These are phyloP conservation scores for Magnolia officinalis DNA, from an alignment of 164 flowering plant species.

Conservation along the genomic window DNA sequence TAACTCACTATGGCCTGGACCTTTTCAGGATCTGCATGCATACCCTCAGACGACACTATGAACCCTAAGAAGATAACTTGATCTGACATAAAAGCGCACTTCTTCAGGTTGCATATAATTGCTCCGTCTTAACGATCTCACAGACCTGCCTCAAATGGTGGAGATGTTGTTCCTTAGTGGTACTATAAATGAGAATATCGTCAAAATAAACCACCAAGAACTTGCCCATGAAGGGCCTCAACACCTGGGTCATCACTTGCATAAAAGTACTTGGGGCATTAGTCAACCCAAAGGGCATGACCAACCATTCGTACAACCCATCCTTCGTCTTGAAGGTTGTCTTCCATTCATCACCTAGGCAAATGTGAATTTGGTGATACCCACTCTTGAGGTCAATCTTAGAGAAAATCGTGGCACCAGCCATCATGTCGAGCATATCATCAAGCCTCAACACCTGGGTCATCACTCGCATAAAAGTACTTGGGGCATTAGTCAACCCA, in stretches of 20 bases:
- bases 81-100: not conserved
- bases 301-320: not conserved
- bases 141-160: not conserved
- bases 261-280: conserved; percentile 5
- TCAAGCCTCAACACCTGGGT: not conserved
- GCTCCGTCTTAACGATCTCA: not conserved
- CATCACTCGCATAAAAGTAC: conserved; percentile 8
- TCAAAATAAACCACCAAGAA: not conserved
- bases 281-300: not conserved
- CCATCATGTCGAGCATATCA: conserved; percentile 9
- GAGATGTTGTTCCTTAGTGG: not conserved
- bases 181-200: conserved; percentile 6
- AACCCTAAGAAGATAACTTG: not conserved
- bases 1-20: too few relatives aligned
- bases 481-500: not conserved
- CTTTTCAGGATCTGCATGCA: too few relatives aligned
- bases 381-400: not conserved
- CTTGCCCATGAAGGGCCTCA: conserved; percentile 7
- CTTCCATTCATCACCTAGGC: not conserved
- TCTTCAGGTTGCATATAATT: not conserved
- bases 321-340: conserved; percentile 4
- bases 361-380: conserved; percentile 1
- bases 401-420: not conserved
- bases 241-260: conserved; percentile 2
- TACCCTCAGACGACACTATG: too few relatives aligned